phyloP scores from a whole-genome alignment of 768 basidiomycete species.

The Agrocybe pediades region DNA sequence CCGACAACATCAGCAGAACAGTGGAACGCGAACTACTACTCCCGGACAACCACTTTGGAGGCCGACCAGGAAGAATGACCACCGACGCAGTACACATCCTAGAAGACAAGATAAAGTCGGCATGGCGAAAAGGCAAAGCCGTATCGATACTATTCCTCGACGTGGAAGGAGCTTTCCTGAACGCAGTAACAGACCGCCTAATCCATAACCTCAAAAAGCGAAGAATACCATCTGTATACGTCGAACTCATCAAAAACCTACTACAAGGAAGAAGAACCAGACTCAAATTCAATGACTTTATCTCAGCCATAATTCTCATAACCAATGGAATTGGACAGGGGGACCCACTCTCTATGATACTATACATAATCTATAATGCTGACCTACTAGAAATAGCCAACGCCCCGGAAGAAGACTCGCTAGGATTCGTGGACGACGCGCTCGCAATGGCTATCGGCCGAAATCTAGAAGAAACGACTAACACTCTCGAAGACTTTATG shows the following conservation, averaged over 20 bases:
- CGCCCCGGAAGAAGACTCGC: slow-evolving; percentile 9
- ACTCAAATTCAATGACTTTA: slow-evolving; percentile 19
- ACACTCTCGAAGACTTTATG: slow-evolving; percentile 27
- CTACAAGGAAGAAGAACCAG: slow-evolving; percentile 18
- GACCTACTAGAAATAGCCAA: slow-evolving; percentile 19
- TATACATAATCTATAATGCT: slow-evolving; percentile 27
- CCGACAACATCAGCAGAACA: slow-evolving; percentile 22
- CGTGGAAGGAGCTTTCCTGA: slow-evolving; percentile 45
- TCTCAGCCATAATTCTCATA: slow-evolving; percentile 10
- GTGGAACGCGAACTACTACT: slow-evolving; percentile 32
- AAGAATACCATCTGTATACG: slow-evolving; percentile 24
- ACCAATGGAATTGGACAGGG: slow-evolving; percentile 26
- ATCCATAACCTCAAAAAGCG: slow-evolving; percentile 30
- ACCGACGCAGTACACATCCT: slow-evolving; percentile 36
- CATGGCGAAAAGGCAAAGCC: slow-evolving; percentile 36
- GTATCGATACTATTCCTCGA: slow-evolving; percentile 40
- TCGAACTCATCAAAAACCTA: slow-evolving; percentile 14
- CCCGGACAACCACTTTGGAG: slow-evolving; percentile 38
- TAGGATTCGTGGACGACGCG: slow-evolving; percentile 32
- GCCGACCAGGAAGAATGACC: slow-evolving; percentile 36
- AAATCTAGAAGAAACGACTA: slow-evolving; percentile 21
- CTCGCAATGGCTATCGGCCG: slow-evolving; percentile 24
- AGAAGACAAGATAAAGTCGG: slow-evolving; percentile 32
- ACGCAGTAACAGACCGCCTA: slow-evolving; percentile 28
- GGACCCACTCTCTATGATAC: slow-evolving; percentile 21